Base-by-base conservation (phyloP, 78 protist species). In the Isochrysis galbana region DNA sequence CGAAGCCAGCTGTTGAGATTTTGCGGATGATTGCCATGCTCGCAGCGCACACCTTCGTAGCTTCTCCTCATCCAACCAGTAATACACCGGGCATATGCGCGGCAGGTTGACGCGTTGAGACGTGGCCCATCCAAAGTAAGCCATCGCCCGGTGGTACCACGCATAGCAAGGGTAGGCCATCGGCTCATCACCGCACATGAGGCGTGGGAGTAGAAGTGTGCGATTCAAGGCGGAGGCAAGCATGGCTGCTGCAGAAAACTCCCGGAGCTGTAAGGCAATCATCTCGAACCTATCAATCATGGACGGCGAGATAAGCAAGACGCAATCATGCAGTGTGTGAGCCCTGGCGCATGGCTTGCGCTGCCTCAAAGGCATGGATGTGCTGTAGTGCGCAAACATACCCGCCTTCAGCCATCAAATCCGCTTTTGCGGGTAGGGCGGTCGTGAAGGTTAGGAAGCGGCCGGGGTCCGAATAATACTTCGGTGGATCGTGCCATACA, bases 111-210 rank as follows among this genome's bases (percentile, higher is more conserved):
- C 80, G n/a, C 22, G 5, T 21, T 70, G 41, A 1, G 41, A 34
- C 38, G 29, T 2, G 34, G 5, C 22, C n/a, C 5, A 26, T 17
- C 84, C 84, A 17, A 39, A 77, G 46, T 77, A 77, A 5, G 47
- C 84, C 44, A 77, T 21, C 47, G 84, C 84, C 2, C 84, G 84
- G 46, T 77, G 84, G 84, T 77, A 77, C 84, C 84, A 77, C 44
- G 47, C 84, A 46, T 77, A 77, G 84, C 84, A 77, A 17, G 84
- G 84, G 84, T 77, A 77, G 34, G 84, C 84, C 84, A 77, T 77
- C 47, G 84, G 32, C 14, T 29, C 19, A 17, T 77, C 47, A 1
- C 46, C 84, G 46, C 84, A 77, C 84, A 22, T 1, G 34, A 77
- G 84, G 34, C 46, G 44, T 32, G 84, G 84, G 34, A 77, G 84